Conservation (phyloP, 1,284 basidiomycete species). For the Sphaerobolus stellatus region DNA sequence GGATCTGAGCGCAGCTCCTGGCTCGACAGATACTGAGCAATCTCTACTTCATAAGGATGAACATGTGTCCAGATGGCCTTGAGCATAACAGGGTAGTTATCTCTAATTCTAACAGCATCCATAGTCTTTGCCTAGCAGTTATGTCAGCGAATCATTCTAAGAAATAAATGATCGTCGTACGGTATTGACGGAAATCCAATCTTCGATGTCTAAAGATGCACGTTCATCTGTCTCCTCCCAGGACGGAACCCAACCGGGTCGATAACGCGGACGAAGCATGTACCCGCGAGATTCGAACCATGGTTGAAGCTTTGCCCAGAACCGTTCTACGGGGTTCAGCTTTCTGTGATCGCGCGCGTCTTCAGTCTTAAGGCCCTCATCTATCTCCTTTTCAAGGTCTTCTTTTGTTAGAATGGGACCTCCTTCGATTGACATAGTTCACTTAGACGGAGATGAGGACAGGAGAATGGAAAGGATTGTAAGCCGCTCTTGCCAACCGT, state of each 20-base stretch:
- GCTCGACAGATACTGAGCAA: conserved; percentile 20
- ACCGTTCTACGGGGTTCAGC: no score
- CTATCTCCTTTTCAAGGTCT: no score
- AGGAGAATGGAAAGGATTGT: no score
- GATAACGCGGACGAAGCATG: conserved; percentile 22
- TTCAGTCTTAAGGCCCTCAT: no score
- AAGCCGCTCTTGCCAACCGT: no score
- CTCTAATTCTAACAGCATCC: conserved; percentile 28
- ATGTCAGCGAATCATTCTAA: neutral
- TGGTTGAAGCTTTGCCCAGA: conserved; percentile 1
- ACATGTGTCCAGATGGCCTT: conserved; percentile 23
- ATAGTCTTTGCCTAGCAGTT: conserved; percentile 19
- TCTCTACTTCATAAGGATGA: conserved; percentile 19
- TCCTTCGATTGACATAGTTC: no score
- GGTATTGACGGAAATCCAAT: conserved; percentile 2
- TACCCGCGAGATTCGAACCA: conserved; percentile 17
- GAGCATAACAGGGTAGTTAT: conserved; percentile 25
- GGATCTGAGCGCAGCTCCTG: conserved; percentile 20
- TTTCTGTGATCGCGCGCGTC: no score
- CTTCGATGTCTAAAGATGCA: conserved; percentile 17
- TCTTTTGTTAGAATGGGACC: no score
- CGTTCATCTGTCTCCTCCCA: conserved; percentile 16
- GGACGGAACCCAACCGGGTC: conserved; percentile 23
- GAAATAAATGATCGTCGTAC: neutral
- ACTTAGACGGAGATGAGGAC: no score